Evolutionary conservation across 139 green algal species (phyloP), one percentile per base, ranked within the genome.

Genomic region (Chloropicon primus): DNA sequence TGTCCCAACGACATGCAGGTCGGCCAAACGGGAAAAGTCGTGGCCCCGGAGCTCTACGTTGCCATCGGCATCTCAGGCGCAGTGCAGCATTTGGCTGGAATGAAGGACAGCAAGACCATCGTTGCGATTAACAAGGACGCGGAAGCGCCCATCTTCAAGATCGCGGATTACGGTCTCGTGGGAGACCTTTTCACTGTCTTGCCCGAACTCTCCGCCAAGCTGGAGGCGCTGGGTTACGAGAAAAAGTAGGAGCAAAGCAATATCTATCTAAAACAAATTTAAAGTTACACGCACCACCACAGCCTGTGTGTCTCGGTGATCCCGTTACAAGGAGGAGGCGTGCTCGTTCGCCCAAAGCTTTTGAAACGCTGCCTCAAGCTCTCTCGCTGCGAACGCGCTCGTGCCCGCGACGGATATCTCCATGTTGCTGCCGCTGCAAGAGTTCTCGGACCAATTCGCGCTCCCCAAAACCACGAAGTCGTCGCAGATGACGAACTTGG

Each of bases 11-110:
- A 97, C 81, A 81, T 96, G 79, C 90, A 94, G 90, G 91, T 97
- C 2, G 93, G 94, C 2, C 94, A 98, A 83, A 98, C 94, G 0
- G 94, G 94, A 72, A 97, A 97, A 85, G 89, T 97, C 53, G 91
- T 98, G 23, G 93, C 94, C 0, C 94, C 94, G 0, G 86, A 97
- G 28, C 82, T 97, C 75, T 98, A 98, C 86, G 90, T 98, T 21
- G 94, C 91, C 0, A 76, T 97, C 3, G 94, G 94, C 74, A 97
- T 98, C 83, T 94, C 87, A 23, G 94, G 94, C 0, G 94, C 94
- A 24, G 97, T 97, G 72, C 94, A 98, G 85, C 94, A 98, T 80
- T 81, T 97, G 27, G 93, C 94, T 1, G 89, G 89, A 17, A 92
- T 97, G 83, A 95, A 96, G 82, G 92, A 96, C 82, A 90, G 86